These are phyloP conservation scores for Glaciozyma antarctica DNA, from an alignment of 768 basidiomycete species.

Conservation along the genomic window DNA sequence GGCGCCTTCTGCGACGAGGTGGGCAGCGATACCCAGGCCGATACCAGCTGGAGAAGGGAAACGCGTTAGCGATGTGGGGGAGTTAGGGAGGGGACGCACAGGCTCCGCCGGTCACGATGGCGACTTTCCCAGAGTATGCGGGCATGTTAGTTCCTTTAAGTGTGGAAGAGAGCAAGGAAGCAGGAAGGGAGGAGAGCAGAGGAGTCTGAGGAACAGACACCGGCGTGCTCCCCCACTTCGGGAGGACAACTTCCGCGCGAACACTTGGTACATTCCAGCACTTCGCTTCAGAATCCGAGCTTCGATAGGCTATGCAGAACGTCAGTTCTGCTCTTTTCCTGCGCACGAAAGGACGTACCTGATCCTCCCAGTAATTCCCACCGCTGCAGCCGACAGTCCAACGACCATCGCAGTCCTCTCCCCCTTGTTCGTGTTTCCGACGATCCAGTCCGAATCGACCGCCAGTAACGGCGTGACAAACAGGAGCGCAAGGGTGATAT, in stretches of 20 bases:
- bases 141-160: too few species aligned
- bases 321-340: too few species aligned
- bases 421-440: neutral
- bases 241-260: too few species aligned
- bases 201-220: too few species aligned
- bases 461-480: conserved; percentile 25
- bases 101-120: conserved; percentile 23
- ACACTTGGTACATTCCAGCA: too few species aligned
- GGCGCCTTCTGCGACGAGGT: conserved; percentile 11
- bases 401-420: neutral
- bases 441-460: conserved; percentile 2
- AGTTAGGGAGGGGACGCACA: neutral
- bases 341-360: neutral
- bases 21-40: conserved; percentile 19
- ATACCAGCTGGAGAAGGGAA: conserved; percentile 4
- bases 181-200: too few species aligned
- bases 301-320: too few species aligned
- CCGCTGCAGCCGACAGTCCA: neutral
- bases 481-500: conserved; percentile 24
- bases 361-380: neutral
- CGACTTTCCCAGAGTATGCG: conserved; percentile 6
- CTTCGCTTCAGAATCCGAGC: too few species aligned
- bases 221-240: too few species aligned
- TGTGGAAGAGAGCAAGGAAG: too few species aligned
- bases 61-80: neutral